phyloP scores from a whole-genome alignment of 306 rosid species.

The Vigna trinervia region DNA sequence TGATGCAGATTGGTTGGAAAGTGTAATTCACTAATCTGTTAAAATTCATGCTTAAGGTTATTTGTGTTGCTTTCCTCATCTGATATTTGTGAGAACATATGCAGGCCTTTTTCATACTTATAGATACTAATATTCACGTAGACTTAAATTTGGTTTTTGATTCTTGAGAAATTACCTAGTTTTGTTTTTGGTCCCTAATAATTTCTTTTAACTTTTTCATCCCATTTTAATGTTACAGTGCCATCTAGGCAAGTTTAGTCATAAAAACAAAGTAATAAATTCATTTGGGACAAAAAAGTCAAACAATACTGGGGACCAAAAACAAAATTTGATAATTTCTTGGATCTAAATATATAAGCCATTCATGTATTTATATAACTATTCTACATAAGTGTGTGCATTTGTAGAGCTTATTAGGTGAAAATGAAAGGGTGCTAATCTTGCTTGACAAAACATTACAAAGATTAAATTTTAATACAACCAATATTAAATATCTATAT shows the following conservation, averaged over 20 bases:
- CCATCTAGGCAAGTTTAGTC: too few relatives aligned
- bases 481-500: neutral
- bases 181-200: too few relatives aligned
- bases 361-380: neutral
- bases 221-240: too few relatives aligned
- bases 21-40: conserved; percentile 13
- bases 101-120: neutral
- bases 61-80: neutral
- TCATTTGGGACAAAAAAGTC: too few relatives aligned
- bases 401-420: neutral
- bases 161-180: too few relatives aligned
- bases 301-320: too few relatives aligned
- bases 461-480: conserved; percentile 5
- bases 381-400: neutral
- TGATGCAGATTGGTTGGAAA: conserved; percentile 11
- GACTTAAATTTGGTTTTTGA: too few relatives aligned
- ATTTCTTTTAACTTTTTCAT: too few relatives aligned
- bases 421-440: neutral
- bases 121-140: conserved; percentile 4
- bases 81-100: neutral
- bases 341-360: too few relatives aligned
- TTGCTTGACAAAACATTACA: neutral
- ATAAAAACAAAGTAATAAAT: too few relatives aligned
- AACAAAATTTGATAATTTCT: too few relatives aligned
- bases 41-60: neutral